These are phyloP conservation scores for Neopestalotiopsis clavispora DNA, from an alignment of 2,329 filamentous ascomycete species.

Conservation along the genomic window DNA sequence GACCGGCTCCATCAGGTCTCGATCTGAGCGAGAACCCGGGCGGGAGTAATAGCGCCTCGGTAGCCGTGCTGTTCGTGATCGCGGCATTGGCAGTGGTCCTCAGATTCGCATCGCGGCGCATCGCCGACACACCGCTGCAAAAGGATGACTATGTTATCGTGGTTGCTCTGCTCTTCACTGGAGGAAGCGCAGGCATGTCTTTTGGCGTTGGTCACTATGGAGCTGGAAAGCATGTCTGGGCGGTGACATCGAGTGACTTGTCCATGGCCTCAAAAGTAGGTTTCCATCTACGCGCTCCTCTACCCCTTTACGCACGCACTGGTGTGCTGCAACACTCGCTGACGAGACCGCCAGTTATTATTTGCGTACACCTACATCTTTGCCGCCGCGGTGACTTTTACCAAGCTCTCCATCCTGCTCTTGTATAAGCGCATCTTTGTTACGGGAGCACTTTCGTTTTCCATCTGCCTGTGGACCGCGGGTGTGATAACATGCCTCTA, in stretches of 20 bases:
- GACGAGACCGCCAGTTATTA: neutral
- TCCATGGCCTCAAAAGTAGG: neutral
- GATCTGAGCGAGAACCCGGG: neutral
- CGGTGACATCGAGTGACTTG: neutral
- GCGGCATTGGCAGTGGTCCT: neutral
- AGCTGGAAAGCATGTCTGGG: slow-evolving; percentile 2
- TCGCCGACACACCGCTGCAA: neutral
- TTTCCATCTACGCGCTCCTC: neutral
- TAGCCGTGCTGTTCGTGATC: neutral
- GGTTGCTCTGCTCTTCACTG: slow-evolving; percentile 2
- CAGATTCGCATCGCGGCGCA: neutral
- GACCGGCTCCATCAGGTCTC: neutral
- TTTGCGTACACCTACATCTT: neutral
- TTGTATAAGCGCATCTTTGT: neutral
- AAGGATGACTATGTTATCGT: slow-evolving; percentile 1
- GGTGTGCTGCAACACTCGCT: neutral
- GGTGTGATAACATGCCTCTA: neutral
- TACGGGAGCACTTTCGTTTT: neutral
- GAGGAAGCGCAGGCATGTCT: neutral
- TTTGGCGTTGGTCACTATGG: neutral
- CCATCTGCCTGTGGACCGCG: neutral
- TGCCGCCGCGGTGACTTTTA: neutral
- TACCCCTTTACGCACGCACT: neutral
- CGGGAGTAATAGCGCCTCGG: neutral
- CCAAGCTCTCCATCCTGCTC: neutral